Percentiles rank a stretch among this genome's conserved stretches.
phyloP scores from a whole-genome alignment of 2,329 filamentous ascomycete species.

The Fusarium staphyleae region DNA sequence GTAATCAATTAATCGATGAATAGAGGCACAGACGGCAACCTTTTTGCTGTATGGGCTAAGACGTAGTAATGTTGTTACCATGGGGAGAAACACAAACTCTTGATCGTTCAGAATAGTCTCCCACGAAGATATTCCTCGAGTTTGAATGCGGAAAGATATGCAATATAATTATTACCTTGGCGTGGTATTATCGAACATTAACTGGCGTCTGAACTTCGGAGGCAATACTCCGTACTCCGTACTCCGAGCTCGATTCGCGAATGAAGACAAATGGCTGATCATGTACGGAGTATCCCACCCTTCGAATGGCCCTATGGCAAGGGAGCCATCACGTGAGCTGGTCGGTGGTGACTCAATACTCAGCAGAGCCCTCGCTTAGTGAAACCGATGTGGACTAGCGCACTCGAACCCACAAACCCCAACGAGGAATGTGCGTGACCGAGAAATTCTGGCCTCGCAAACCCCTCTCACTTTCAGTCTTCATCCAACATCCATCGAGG shows the following conservation, averaged over 20 bases:
- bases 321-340: conserved; percentile 35
- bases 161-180: no score
- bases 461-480: conserved; percentile 52
- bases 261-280: conserved; percentile 1
- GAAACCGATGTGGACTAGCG: conserved; percentile 43
- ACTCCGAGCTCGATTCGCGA: conserved; percentile 3
- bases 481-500: conserved; percentile 50
- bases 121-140: no score
- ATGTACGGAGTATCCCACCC: conserved; percentile 2
- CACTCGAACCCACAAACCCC: conserved; percentile 54
- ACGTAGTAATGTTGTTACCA: no score
- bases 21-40: no score
- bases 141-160: no score
- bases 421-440: conserved; percentile 46
- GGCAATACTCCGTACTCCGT: conserved; percentile 3
- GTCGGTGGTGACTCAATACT: conserved; percentile 38
- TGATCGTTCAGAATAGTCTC: no score
- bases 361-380: conserved; percentile 53
- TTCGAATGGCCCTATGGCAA: conserved; percentile 7
- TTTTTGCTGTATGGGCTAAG: no score
- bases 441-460: conserved; percentile 52
- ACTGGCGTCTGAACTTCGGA: neutral
- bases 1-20: no score
- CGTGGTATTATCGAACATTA: no score
- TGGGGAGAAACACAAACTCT: no score